Percentiles rank a stretch among this genome's conserved stretches.
phyloP scores from a whole-genome alignment of 495 filamentous ascomycete genomes.

The Durotheca rogersii region DNA sequence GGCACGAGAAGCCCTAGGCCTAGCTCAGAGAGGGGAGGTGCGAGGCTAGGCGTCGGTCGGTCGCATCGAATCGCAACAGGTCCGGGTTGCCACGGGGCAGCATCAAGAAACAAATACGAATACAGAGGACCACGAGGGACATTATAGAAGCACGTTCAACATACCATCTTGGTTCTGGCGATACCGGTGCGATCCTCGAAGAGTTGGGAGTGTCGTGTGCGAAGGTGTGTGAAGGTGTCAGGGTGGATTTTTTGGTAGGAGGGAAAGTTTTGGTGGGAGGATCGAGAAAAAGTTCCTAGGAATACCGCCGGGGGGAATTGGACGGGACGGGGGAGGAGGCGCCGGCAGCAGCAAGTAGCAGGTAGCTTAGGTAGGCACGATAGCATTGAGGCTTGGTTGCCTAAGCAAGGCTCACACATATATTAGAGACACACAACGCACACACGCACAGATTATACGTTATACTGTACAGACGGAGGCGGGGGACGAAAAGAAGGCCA shows the following conservation, averaged over 20 bases:
- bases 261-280: constrained; percentile 24
- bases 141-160: constrained; percentile 22
- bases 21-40: too few relatives aligned
- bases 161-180: constrained; percentile 55
- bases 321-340: too few relatives aligned
- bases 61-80: too few relatives aligned
- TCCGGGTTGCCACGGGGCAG: constrained; percentile 1
- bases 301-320: constrained; percentile 8
- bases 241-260: constrained; percentile 22
- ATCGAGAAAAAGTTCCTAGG: constrained; percentile 28
- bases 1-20: constrained; percentile 18
- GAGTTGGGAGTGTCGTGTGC: constrained; percentile 35
- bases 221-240: constrained; percentile 19
- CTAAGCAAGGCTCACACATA: constrained; percentile 20
- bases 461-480: too few relatives aligned
- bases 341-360: too few relatives aligned
- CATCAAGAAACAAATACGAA: constrained; percentile 3
- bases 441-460: too few relatives aligned
- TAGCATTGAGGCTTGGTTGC: constrained; percentile 31
- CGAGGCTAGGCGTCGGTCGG: too few relatives aligned
- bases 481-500: too few relatives aligned
- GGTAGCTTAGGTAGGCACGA: constrained; percentile 7
- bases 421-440: neutral
- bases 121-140: too few relatives aligned
- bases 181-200: constrained; percentile 58